phyloP scores from a whole-genome alignment of 441 rosid species.

The Dalechampia spathulata region DNA sequence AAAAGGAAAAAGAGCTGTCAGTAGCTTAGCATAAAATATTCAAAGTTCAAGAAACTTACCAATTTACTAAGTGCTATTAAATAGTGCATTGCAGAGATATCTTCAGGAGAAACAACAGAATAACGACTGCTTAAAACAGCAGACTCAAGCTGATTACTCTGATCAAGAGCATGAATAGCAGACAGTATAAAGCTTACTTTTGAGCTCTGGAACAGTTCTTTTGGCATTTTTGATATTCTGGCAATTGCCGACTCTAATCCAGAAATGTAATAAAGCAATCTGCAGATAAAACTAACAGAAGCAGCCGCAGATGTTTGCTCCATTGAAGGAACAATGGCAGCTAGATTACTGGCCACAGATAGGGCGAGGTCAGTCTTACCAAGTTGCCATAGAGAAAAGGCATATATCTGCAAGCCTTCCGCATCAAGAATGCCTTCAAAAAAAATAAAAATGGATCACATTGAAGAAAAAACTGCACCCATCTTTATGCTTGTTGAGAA shows the following conservation, averaged over 20 bases:
- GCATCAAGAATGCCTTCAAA: conserved; percentile 60
- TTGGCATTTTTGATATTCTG: conserved; percentile 76
- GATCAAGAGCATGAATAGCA: conserved; percentile 77
- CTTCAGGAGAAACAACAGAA: conserved; percentile 49
- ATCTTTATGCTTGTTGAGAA: background rate
- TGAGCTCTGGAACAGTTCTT: conserved; percentile 52
- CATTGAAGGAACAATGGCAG: conserved; percentile 49
- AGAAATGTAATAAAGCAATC: conserved; percentile 63
- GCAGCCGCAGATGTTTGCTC: conserved; percentile 46
- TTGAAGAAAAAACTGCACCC: background rate
- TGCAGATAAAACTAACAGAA: conserved; percentile 77
- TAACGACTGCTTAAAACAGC: conserved; percentile 51
- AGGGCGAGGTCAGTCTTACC: conserved; percentile 66
- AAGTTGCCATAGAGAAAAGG: conserved; percentile 75
- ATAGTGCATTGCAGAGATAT: conserved; percentile 61
- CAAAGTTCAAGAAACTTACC: conserved; percentile 40
- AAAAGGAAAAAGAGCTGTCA: background rate
- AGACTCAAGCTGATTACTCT: conserved; percentile 50
- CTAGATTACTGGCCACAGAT: conserved; percentile 52
- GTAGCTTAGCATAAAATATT: conserved; percentile 7
- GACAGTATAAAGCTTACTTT: conserved; percentile 64
- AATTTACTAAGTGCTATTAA: conserved; percentile 72
- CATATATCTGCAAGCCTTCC: conserved; percentile 76
- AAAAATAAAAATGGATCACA: conserved; percentile 6
- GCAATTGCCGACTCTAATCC: conserved; percentile 64